Evolutionary conservation across 2,329 filamentous ascomycete species (phyloP), one percentile per base, ranked within the genome.

Genomic region (Phoma sp.): DNA sequence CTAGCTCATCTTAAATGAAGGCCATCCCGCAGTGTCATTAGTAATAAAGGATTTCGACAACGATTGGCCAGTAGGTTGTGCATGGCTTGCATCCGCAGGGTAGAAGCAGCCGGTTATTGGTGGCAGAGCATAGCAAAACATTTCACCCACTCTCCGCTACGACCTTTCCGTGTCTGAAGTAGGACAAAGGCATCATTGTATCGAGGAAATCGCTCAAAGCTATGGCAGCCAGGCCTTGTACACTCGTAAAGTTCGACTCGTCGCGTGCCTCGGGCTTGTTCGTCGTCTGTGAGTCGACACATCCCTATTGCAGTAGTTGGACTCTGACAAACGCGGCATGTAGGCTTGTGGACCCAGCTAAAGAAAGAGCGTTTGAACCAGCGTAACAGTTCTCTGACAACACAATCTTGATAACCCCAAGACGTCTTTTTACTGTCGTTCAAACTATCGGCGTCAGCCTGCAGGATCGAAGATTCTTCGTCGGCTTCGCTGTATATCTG

Each of bases 291-390:
- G 6, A 94, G 92, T 27, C 89, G 86, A 1, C 90, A 91, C 84
- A 91, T 89, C 65, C 92, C 93, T 68, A 89, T 85, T 8, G 87
- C 88, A 51, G 94, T 85, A 2, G 94, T 97, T 32, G 92, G 91
- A 41, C 89, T 90, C 63, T 88, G 81, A 76, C 94, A 99, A 51
- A 85, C 81, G 6, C 88, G 84, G 76, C 94, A 98, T 17, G 88
- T 84, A 0, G 95, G 94, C 76, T 97, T 97, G 79, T 96, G 96
- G 67, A 98, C 91, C 88, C 93, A 99, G 57, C 89, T 88, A 78
- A 98, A 98, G 79, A 98, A 98, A 8, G 89, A 89, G 61, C 89
- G 85, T 79, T 94, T 96, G 80, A 97, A 99, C 95, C 94, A 98
- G 77, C 90, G 92, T 69, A 98, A 81, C 61, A 98, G 81, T 57